Evolutionary conservation across 1,139 yeast species (phyloP).

Genomic region (Sugiyamaella paludigena): DNA sequence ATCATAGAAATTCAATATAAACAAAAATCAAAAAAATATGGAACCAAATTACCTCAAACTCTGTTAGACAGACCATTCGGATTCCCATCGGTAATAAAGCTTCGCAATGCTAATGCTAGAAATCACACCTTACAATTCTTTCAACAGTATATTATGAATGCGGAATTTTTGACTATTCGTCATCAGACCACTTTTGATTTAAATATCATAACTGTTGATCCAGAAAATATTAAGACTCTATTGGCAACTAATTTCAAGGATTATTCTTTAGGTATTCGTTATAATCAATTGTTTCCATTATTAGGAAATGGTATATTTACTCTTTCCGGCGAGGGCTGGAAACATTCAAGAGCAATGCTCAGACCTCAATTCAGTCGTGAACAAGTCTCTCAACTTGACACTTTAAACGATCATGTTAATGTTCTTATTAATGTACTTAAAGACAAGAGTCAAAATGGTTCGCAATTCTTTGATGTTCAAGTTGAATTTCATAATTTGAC

Average conservation of each 20-base stretch:
- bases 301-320: slow-evolving; percentile 60
- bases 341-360: slow-evolving; percentile 55
- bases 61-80: slow-evolving; percentile 23
- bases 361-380: slow-evolving; percentile 58
- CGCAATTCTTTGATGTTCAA: slow-evolving; percentile 47
- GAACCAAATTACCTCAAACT: slow-evolving; percentile 12
- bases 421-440: slow-evolving; percentile 33
- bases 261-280: slow-evolving; percentile 51
- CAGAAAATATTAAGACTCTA: slow-evolving; percentile 43
- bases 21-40: slow-evolving; percentile 13
- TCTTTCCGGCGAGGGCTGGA: slow-evolving; percentile 55
- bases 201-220: slow-evolving; percentile 43
- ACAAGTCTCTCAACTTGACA: slow-evolving; percentile 50
- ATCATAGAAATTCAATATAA: slow-evolving; percentile 12
- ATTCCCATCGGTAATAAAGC: slow-evolving; percentile 14
- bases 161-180: slow-evolving; percentile 5
- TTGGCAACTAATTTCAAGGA: slow-evolving; percentile 46
- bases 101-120: slow-evolving; percentile 14
- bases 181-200: slow-evolving; percentile 9
- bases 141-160: slow-evolving; percentile 10
- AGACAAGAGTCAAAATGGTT: slow-evolving; percentile 25
- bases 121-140: slow-evolving; percentile 20
- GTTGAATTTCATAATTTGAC: slow-evolving; percentile 51
- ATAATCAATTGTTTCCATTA: slow-evolving; percentile 43
- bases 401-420: slow-evolving; percentile 49